Percentiles rank a stretch among this genome's conserved stretches.
Evolutionary conservation across 805 yeast genomes (phyloP).

Genomic region (Candida verbasci): DNA sequence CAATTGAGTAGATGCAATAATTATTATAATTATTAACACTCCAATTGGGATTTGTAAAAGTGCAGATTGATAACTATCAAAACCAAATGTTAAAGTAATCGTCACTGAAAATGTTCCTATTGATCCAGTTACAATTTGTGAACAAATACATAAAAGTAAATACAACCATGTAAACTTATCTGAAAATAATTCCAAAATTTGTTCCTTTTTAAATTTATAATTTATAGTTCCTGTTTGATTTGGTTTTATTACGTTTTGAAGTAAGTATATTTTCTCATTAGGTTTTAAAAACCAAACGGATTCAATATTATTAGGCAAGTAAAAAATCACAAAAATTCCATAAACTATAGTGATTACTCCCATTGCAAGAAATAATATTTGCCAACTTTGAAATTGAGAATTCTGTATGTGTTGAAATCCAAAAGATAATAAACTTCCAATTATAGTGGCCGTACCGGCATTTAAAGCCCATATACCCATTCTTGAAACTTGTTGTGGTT

Average conservation of each 20-base stretch:
- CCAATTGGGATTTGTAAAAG: constrained; percentile 58
- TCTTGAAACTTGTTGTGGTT: constrained; percentile 46
- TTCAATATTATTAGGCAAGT: constrained; percentile 48
- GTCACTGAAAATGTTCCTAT: constrained; percentile 51
- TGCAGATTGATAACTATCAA: constrained; percentile 40
- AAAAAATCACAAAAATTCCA: constrained; percentile 40
- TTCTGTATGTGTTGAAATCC: constrained; percentile 48
- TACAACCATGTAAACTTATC: constrained; percentile 51
- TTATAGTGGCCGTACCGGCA: constrained; percentile 54
- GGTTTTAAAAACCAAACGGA: constrained; percentile 32
- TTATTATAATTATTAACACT: constrained; percentile 37
- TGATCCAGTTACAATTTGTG: constrained; percentile 49
- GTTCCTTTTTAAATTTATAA: constrained; percentile 40
- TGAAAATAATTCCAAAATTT: constrained; percentile 41
- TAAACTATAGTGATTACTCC: constrained; percentile 50
- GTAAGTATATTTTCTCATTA: constrained; percentile 36
- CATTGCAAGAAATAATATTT: constrained; percentile 53
- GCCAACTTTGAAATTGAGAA: constrained; percentile 50
- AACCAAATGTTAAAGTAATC: constrained; percentile 50
- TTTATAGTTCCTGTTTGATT: constrained; percentile 53
- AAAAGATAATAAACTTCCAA: constrained; percentile 41
- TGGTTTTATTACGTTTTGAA: constrained; percentile 39
- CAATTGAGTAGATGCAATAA: constrained; percentile 27
- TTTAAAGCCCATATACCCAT: constrained; percentile 56
- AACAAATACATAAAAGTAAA: constrained; percentile 39